Percentiles rank a stretch among this genome's conserved stretches.
phyloP scores from a whole-genome alignment of 2,329 filamentous ascomycete species.

The Acephala macrosclerotiorum region DNA sequence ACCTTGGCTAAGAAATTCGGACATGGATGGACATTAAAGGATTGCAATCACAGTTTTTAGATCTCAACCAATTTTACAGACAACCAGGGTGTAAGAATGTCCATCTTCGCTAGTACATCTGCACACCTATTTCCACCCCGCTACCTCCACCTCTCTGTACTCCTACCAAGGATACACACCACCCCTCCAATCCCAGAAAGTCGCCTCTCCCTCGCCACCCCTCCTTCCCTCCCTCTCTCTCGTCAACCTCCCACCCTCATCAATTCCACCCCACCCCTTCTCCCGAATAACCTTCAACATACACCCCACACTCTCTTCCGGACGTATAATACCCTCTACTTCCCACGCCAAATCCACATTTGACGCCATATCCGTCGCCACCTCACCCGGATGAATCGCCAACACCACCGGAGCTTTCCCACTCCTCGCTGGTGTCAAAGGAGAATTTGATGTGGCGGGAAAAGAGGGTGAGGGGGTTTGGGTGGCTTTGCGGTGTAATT shows the following conservation, averaged over 20 bases:
- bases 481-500: conserved; percentile 53
- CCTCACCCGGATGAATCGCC: conserved; percentile 64
- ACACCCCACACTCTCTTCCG: conserved; percentile 31
- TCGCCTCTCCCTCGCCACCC: conserved; percentile 24
- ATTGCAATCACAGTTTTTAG: too few species aligned
- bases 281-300: conserved; percentile 30
- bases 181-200: conserved; percentile 33
- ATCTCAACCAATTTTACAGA: too few species aligned
- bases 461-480: conserved; percentile 23
- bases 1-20: too few species aligned
- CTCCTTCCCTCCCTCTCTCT: conserved; percentile 10
- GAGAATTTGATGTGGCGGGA: background rate
- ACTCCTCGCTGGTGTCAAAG: background rate
- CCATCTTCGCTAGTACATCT: too few species aligned
- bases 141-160: too few species aligned
- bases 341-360: conserved; percentile 41
- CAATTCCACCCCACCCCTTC: conserved; percentile 28
- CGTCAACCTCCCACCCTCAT: conserved; percentile 23
- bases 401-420: conserved; percentile 52
- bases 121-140: too few species aligned
- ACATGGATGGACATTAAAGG: too few species aligned
- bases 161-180: conserved; percentile 32
- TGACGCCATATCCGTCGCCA: conserved; percentile 50
- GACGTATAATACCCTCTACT: conserved; percentile 28
- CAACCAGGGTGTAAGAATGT: too few species aligned